phyloP scores from a whole-genome alignment of 345 rosid genomes.

The Brassica cretica region DNA sequence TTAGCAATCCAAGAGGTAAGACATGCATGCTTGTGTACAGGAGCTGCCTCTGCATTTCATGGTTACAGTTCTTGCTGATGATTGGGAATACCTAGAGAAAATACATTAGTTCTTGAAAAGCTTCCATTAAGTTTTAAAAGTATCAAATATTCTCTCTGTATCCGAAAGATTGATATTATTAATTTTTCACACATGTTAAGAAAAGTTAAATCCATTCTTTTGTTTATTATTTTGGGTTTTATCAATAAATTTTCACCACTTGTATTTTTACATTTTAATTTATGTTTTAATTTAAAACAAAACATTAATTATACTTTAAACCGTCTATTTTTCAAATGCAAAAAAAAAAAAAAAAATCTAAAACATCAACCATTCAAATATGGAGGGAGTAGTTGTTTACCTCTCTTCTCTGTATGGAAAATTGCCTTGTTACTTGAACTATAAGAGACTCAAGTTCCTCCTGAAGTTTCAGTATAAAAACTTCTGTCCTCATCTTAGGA shows the following conservation, averaged over 20 bases:
- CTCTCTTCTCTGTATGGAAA: constrained; percentile 58
- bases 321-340: background rate
- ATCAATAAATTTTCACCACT: too few species aligned
- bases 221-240: too few species aligned
- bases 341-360: too few species aligned
- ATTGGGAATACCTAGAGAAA: constrained; percentile 45
- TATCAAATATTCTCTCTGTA: background rate
- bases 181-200: too few species aligned
- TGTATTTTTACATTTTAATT: too few species aligned
- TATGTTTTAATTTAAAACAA: too few species aligned
- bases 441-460: constrained; percentile 47
- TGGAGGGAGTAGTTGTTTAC: background rate
- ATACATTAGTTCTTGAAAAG: background rate
- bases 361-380: background rate
- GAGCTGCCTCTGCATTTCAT: constrained; percentile 58
- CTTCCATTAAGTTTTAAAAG: background rate
- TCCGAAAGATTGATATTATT: too few species aligned
- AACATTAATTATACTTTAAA: too few species aligned
- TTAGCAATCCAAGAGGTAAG: constrained; percentile 77
- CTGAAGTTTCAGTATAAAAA: constrained; percentile 50
- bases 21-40: constrained; percentile 56
- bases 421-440: constrained; percentile 45
- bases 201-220: too few species aligned
- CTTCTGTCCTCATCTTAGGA: constrained; percentile 23
- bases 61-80: constrained; percentile 51